Evolutionary conservation across 208 protist genomes (phyloP).

Genomic region (Leishmania turanica): DNA sequence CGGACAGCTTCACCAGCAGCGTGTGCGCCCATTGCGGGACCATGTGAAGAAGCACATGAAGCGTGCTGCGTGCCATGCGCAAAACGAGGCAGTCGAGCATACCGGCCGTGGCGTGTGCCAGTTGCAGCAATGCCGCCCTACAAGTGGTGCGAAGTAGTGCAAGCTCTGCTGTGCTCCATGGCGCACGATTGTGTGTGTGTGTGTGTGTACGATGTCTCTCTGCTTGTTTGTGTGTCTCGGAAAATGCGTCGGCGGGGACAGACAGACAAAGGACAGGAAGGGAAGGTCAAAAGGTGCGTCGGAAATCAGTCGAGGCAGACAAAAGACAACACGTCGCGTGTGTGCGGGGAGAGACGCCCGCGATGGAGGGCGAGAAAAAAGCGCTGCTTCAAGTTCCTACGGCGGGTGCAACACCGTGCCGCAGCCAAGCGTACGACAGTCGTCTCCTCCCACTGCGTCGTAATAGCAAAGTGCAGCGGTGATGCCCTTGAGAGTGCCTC

Average conservation of each 20-base stretch:
- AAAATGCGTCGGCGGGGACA: background rate
- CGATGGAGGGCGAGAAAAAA: background rate
- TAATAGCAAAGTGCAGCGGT: background rate
- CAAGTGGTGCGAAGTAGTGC: background rate
- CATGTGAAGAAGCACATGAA: constrained; percentile 38
- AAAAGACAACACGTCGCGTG: background rate
- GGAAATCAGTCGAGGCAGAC: background rate
- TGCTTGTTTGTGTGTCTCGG: background rate
- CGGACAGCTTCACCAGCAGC: constrained; percentile 30
- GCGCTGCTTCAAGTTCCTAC: background rate
- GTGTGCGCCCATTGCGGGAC: constrained; percentile 34
- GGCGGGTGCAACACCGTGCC: background rate
- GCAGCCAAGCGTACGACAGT: background rate
- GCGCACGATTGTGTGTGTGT: background rate
- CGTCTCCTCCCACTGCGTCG: background rate
- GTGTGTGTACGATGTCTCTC: background rate
- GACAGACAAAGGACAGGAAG: background rate
- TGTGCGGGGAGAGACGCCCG: too few relatives aligned
- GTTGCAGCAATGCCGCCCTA: background rate
- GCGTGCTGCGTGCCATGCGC: constrained; percentile 24
- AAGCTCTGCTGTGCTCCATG: background rate
- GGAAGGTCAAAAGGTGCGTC: background rate
- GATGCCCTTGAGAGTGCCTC: background rate
- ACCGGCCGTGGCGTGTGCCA: background rate
- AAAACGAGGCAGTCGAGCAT: constrained; percentile 35